Percentiles rank a stretch among this genome's conserved stretches.
Evolutionary conservation across 1,139 yeast genomes (phyloP).

Genomic region (Yamadazyma kanchanaburiensis): DNA sequence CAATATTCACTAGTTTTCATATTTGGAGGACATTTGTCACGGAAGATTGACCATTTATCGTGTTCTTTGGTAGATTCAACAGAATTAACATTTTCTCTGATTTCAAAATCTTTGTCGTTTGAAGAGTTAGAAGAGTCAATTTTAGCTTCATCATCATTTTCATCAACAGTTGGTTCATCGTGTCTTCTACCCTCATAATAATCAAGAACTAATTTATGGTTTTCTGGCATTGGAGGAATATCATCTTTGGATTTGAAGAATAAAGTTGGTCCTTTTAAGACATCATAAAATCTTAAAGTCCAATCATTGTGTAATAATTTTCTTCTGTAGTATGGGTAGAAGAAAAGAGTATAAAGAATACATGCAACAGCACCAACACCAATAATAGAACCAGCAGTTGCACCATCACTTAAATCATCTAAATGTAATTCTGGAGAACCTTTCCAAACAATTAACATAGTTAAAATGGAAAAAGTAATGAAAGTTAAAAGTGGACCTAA

Average conservation of each 20-base stretch:
- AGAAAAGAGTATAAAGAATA: conserved; percentile 48
- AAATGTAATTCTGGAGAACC: conserved; percentile 68
- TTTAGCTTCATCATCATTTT: conserved; percentile 15
- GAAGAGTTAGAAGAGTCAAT: conserved; percentile 10
- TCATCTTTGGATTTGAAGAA: conserved; percentile 54
- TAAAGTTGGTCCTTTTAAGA: conserved; percentile 55
- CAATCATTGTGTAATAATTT: conserved; percentile 62
- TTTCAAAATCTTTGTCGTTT: conserved; percentile 8
- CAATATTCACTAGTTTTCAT: conserved; percentile 40
- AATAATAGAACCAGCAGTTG: conserved; percentile 53
- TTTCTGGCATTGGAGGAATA: conserved; percentile 67
- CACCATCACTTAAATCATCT: conserved; percentile 46
- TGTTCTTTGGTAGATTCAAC: conserved; percentile 5
- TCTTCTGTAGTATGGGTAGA: conserved; percentile 63
- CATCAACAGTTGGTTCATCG: conserved; percentile 15
- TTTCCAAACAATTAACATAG: conserved; percentile 64
- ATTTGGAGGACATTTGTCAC: conserved; percentile 12
- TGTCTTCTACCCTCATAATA: conserved; percentile 63
- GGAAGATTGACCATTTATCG: conserved; percentile 8
- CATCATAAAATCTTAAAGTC: conserved; percentile 60
- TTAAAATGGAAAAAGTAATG: conserved; percentile 57
- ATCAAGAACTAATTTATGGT: conserved; percentile 53
- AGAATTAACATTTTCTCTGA: conserved; percentile 7
- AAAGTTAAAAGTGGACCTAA: conserved; percentile 63
- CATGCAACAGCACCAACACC: conserved; percentile 63